Base-by-base conservation (phyloP, 1,284 basidiomycete species). In the Pseudozyma tsukubaensis region DNA sequence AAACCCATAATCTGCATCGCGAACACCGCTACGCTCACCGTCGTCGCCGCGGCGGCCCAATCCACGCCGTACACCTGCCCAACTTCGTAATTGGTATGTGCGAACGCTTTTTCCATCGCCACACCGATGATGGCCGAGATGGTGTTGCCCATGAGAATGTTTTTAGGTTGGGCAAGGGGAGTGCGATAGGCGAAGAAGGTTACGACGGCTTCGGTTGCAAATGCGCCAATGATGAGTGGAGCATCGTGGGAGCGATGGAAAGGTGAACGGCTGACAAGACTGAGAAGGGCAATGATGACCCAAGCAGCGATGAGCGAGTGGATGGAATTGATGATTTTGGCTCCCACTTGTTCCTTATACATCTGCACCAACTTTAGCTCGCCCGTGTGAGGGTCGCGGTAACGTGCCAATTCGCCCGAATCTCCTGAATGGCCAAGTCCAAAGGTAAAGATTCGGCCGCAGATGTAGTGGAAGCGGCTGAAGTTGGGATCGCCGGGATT, bases 131-230 rank as follows among this genome's bases (percentile, higher is more conserved):
- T 54, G 0, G 79, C 61, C 6, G 59, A 59, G 34, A 82, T 36
- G 1, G 70, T 72, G 66, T 82, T 82, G 11, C 80, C 80, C 14
- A 77, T 18, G 13, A 82, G 52, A 34, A 82, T 76, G 59, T 74
- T 74, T 18, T 75, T 76, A 18, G 80, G 80, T 40, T 82, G 80
- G 0, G 76, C 72, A 0, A 82, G 54, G 2, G 77, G 74, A 0
- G 68, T 67, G 14, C 64, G 62, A 40, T 59, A 78, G 3, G 72
- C 72, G 7, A 73, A 77, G 48, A 78, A 82, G 5, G 76, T 62
- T 7, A 82, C 72, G 44, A 79, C 77, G 9, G 77, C 80, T 62
- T 82, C 80, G 44, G 80, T 78, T 0, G 75, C 80, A 50, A 82
- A 79, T 0, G 75, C 67, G 5, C 59, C 72, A 19, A 73, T 65